Evolutionary conservation across 2,329 filamentous ascomycete genomes (phyloP).

Genomic region (Zymoseptoria crescenta): DNA sequence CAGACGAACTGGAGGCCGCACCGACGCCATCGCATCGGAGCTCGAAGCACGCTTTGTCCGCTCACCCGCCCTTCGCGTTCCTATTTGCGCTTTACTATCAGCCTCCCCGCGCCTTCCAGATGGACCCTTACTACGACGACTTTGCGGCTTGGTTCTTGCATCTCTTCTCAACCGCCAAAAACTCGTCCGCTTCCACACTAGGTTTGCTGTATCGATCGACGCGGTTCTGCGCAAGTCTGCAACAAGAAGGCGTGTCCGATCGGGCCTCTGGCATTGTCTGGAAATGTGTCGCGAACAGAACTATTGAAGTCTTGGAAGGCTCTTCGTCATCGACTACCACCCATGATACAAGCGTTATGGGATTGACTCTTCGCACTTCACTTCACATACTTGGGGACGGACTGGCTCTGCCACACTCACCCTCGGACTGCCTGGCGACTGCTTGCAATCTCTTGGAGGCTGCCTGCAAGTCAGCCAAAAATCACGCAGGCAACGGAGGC

Average conservation of each 20-base stretch:
- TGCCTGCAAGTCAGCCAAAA: slow-evolving; percentile 45
- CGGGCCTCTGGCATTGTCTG: slow-evolving; percentile 7
- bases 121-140: slow-evolving; percentile 4
- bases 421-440: slow-evolving; percentile 2
- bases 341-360: slow-evolving; percentile 12
- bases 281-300: slow-evolving; percentile 11
- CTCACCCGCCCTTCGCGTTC: slow-evolving; percentile 57
- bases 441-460: slow-evolving; percentile 24
- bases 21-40: slow-evolving; percentile 58
- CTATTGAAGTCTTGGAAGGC: slow-evolving; percentile 4
- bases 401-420: slow-evolving; percentile 29
- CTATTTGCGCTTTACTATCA: slow-evolving; percentile 20
- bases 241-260: background rate
- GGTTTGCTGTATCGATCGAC: slow-evolving; percentile 13
- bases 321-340: slow-evolving; percentile 2
- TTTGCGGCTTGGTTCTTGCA: slow-evolving; percentile 14
- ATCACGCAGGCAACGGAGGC: slow-evolving; percentile 60
- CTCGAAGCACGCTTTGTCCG: slow-evolving; percentile 44
- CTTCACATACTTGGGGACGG: slow-evolving; percentile 60
- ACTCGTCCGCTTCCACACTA: slow-evolving; percentile 10
- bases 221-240: slow-evolving; percentile 1
- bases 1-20: slow-evolving; percentile 54
- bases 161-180: slow-evolving; percentile 12
- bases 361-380: slow-evolving; percentile 52
- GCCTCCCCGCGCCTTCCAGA: slow-evolving; percentile 5